Evolutionary conservation across 2,329 filamentous ascomycete species (phyloP), one percentile per base, ranked within the genome.

Genomic region (Diaporthe sp.): DNA sequence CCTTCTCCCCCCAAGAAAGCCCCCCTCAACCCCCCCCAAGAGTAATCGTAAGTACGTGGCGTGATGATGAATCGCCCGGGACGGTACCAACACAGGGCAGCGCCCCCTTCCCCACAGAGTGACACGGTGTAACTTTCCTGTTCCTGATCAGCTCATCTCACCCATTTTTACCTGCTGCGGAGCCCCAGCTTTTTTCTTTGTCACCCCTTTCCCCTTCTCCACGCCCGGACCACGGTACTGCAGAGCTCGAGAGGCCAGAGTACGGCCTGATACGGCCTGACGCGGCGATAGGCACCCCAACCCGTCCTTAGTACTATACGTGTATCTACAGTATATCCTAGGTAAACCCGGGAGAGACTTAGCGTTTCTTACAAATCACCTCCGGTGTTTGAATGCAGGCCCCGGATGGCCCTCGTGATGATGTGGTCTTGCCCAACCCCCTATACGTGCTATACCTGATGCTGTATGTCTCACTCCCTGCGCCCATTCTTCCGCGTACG

Each of bases 21-120:
- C 60, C 10, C 42, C n/a, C 61, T 7, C 58, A 34, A 28, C 25
- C 51, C 51, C 51, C 51, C 25, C 25, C n/a, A n/a, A 2, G 22
- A 28, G 46, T 4, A 39, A 68, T 68, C 62, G 31, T 53, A 68
- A 68, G 62, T 68, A 68, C 62, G 62, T 68, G 62, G 65, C 46
- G 65, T 68, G 65, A 68, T 68, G 65, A 68, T 68, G 65, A 68
- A 68, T 68, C 46, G 65, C 65, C 13, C 46, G 13, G 65, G n/a
- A 53, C 46, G n/a, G 65, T 53, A 53, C 65, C 65, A 68, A 39
- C 65, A 68, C 65, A 53, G 65, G 42, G 57, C 65, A 68, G 34
- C 65, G 65, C 46, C 65, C 46, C 44, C 58, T 73, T 72, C 73
- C 67, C 58, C 73, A 75, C 65, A 75, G 49, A 62, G 55, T 62